Conservation (phyloP, 2,329 filamentous ascomycete species). For the Nothophaeocryptopus gaeumannii region DNA sequence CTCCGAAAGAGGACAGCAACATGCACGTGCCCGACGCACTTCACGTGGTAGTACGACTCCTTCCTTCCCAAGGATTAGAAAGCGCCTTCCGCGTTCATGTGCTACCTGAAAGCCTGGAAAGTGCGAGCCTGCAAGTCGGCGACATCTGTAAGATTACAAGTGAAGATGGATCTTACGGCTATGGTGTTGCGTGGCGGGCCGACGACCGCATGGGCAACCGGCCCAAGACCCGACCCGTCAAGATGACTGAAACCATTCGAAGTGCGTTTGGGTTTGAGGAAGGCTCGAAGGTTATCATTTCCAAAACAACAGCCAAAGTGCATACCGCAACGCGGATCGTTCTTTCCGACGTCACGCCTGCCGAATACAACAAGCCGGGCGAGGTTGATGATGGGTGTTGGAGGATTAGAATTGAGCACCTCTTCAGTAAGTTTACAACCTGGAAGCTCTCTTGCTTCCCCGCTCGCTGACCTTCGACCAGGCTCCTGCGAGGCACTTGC, state of each 20-base stretch:
- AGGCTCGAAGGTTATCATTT: conserved; percentile 65
- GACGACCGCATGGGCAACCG: conserved; percentile 48
- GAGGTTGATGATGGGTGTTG: conserved; percentile 35
- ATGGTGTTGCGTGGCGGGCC: conserved; percentile 63
- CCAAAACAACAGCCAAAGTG: conserved; percentile 50
- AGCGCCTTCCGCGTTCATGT: conserved; percentile 60
- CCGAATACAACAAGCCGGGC: conserved; percentile 26
- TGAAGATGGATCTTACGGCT: conserved; percentile 44
- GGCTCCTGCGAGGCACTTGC: conserved; percentile 62
- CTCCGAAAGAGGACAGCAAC: background rate
- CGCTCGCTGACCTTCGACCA: background rate
- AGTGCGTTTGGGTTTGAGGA: conserved; percentile 70
- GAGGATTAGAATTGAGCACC: conserved; percentile 24
- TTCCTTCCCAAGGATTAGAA: conserved; percentile 40
- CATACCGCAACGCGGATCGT: conserved; percentile 58
- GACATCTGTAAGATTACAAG: conserved; percentile 56
- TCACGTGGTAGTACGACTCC: conserved; percentile 52
- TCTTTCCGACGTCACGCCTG: conserved; percentile 57
- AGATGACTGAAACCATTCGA: conserved; percentile 69
- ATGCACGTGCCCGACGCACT: conserved; percentile 20
- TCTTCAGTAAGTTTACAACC: conserved; percentile 15
- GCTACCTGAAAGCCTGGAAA: conserved; percentile 54
- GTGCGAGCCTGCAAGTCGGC: conserved; percentile 55
- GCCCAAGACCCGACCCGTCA: conserved; percentile 66
- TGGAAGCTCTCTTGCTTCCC: background rate